Percentiles rank a stretch among this genome's conserved stretches.
Evolutionary conservation across 371 early-diverging fungal genomes (phyloP).

Genomic region (Mucor velutinosus): DNA sequence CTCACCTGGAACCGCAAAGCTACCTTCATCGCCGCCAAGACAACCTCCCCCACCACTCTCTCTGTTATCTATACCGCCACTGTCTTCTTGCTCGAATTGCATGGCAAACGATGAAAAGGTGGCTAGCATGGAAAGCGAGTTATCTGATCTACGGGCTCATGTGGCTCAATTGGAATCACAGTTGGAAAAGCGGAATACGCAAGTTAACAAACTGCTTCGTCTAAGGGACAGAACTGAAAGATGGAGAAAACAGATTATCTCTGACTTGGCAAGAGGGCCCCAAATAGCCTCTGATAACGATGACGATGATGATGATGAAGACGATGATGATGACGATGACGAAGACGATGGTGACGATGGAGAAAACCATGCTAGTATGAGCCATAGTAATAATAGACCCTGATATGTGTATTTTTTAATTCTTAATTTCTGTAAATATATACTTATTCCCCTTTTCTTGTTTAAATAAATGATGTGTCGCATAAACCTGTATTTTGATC

Average conservation of each 20-base stretch:
- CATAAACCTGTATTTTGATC: neutral
- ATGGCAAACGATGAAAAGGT: conserved; percentile 15
- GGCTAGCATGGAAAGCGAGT: conserved; percentile 15
- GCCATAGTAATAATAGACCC: neutral
- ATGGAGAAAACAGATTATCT: conserved; percentile 29
- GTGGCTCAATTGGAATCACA: conserved; percentile 21
- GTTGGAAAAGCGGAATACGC: conserved; percentile 17
- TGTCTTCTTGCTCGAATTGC: conserved; percentile 26
- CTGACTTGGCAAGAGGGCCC: conserved; percentile 26
- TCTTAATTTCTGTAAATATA: neutral
- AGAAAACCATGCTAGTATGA: neutral
- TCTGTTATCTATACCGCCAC: neutral
- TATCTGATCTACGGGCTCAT: conserved; percentile 14
- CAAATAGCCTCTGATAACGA: conserved; percentile 12
- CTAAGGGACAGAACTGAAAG: conserved; percentile 17
- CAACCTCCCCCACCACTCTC: neutral
- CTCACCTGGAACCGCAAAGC: neutral
- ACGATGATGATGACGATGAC: conserved; percentile 10
- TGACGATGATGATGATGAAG: conserved; percentile 18
- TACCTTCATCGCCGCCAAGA: neutral
- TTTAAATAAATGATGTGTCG: neutral
- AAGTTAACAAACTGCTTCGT: conserved; percentile 18
- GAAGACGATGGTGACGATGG: neutral
- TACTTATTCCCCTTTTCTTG: neutral
- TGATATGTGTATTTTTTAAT: neutral